A percentile compares a stretch with the other conserved stretches of the same genome.
phyloP scores from a whole-genome alignment of 2,329 filamentous ascomycete species.

The Venturia pyrina region DNA sequence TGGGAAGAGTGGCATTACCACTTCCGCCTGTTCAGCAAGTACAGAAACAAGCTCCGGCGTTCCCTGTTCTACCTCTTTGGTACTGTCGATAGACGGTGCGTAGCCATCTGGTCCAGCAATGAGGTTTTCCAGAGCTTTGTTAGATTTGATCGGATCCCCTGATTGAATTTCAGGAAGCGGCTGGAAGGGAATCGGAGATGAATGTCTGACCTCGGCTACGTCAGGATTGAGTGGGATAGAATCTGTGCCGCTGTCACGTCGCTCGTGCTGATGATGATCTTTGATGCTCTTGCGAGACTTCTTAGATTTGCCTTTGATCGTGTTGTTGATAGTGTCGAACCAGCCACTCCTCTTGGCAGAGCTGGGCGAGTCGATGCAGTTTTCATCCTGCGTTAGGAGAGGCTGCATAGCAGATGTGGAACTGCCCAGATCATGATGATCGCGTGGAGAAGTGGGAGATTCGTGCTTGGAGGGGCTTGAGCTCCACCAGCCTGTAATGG shows the following conservation, averaged over 20 bases:
- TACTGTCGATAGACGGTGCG: background rate
- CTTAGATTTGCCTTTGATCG: background rate
- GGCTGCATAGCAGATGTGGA: background rate
- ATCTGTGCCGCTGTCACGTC: background rate
- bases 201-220: background rate
- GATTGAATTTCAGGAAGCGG: background rate
- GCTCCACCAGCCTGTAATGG: background rate
- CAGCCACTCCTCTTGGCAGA: background rate
- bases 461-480: background rate
- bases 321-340: background rate
- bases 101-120: background rate
- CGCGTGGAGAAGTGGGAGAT: background rate
- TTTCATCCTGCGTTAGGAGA: background rate
- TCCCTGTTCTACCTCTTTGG: background rate
- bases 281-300: background rate
- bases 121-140: background rate
- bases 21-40: background rate
- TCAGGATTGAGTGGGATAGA: background rate
- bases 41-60: background rate
- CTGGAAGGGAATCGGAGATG: background rate
- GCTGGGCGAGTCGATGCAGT: background rate
- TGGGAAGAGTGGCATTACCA: background rate
- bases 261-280: background rate
- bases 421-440: background rate
- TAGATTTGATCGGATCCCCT: background rate